phyloP scores from a whole-genome alignment of 148 eudicot genomes.

The Spergularia marina region DNA sequence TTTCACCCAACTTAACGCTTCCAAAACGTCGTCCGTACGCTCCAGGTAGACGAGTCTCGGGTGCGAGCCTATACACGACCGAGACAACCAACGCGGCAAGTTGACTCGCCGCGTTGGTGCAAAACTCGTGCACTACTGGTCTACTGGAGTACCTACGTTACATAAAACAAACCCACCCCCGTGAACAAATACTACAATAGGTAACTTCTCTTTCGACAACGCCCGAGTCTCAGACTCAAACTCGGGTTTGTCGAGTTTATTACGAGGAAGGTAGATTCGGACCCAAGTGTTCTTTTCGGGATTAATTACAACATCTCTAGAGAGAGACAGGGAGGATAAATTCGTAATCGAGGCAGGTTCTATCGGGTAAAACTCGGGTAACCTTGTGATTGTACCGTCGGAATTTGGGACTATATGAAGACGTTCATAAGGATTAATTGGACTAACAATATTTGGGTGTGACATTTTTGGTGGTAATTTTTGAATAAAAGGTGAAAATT shows the following conservation, averaged over 20 bases:
- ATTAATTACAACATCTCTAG: conserved; percentile 45
- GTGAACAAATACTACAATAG: conserved; percentile 42
- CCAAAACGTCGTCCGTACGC: conserved; percentile 60
- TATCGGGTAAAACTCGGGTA: conserved; percentile 5
- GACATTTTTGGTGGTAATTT: conserved; percentile 1
- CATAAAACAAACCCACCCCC: conserved; percentile 55
- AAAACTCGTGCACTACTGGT: conserved; percentile 29
- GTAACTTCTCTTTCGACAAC: conserved; percentile 23
- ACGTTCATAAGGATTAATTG: neutral
- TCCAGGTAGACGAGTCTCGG: conserved; percentile 63
- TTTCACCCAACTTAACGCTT: conserved; percentile 42
- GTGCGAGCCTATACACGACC: conserved; percentile 57
- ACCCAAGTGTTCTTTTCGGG: conserved; percentile 21
- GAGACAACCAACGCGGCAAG: conserved; percentile 40
- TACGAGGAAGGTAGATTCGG: conserved; percentile 42
- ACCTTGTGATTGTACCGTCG: conserved; percentile 29
- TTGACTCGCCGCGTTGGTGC: conserved; percentile 28
- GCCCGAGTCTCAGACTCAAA: no score
- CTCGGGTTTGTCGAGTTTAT: neutral
- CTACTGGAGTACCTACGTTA: conserved; percentile 22
- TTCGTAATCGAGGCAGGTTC: conserved; percentile 26
- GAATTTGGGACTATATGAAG: conserved; percentile 23
- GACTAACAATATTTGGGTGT: neutral
- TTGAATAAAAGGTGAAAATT: neutral
- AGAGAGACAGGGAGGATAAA: conserved; percentile 16